Conservation (phyloP, 129 eudicot genomes). For the carrot (Daucus carota) region DH1_v3.0 NC_030381.2:15573501-15574000, state of each 20-base stretch:
- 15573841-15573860: conserved; percentile 87
- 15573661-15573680: neutral
- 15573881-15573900: conserved; percentile 98
- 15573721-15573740: neutral
- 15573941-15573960: conserved; percentile 82
- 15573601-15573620: neutral
- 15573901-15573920: conserved; percentile 87
- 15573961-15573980: conserved; percentile 94
- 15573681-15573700: neutral
- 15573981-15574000: conserved; percentile 75
- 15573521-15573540: neutral
- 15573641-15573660: neutral
- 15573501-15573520: neutral
- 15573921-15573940: conserved; percentile 80
- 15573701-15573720: neutral
- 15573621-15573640: neutral
- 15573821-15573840: conserved; percentile 80
- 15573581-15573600: neutral
- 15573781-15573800: conserved; percentile 68
- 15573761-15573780: conserved; percentile 2
- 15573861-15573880: conserved; percentile 98
- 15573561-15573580: neutral
- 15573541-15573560: neutral
- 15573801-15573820: conserved; percentile 51
- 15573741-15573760: neutral